A percentile compares a stretch with the other conserved stretches of the same genome.
Evolutionary conservation across 148 eudicot genomes (phyloP).

Genomic region (Mesembryanthemum crystallinum): DNA sequence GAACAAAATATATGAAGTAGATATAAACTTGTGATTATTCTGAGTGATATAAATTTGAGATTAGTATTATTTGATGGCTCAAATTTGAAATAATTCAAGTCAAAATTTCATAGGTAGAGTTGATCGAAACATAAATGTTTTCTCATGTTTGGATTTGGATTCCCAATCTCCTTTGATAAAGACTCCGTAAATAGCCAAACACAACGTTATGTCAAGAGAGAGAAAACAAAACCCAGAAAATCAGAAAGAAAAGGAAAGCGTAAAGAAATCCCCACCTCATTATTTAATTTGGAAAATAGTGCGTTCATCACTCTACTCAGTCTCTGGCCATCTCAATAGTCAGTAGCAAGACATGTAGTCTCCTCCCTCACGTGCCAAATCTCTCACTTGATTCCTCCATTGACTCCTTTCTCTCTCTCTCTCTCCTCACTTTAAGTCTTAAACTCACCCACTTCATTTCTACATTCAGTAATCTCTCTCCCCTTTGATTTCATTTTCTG

Average conservation of each 20-base stretch:
- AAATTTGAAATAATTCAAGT: too few species aligned
- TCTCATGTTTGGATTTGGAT: background rate
- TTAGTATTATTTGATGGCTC: too few species aligned
- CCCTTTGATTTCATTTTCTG: background rate
- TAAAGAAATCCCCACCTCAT: too few species aligned
- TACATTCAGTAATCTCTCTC: background rate
- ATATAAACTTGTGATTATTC: too few species aligned
- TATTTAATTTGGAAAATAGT: too few species aligned
- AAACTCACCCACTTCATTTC: conserved; percentile 9
- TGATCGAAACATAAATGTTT: background rate
- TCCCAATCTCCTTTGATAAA: background rate
- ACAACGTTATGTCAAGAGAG: background rate
- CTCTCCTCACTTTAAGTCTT: too few species aligned
- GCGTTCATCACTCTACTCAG: too few species aligned
- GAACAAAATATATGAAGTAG: too few species aligned
- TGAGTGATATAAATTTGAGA: too few species aligned
- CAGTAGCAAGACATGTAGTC: conserved; percentile 14
- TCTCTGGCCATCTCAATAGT: too few species aligned
- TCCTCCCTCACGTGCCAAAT: conserved; percentile 28
- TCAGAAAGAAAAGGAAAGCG: background rate
- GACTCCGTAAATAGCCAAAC: background rate
- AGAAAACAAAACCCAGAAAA: background rate
- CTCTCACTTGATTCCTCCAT: conserved; percentile 7
- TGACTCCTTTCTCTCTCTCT: conserved; percentile 6
- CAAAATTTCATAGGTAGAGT: too few species aligned